Evolutionary conservation across 2,329 filamentous ascomycete species (phyloP).

Genomic region (Teratosphaeria zuluensis): DNA sequence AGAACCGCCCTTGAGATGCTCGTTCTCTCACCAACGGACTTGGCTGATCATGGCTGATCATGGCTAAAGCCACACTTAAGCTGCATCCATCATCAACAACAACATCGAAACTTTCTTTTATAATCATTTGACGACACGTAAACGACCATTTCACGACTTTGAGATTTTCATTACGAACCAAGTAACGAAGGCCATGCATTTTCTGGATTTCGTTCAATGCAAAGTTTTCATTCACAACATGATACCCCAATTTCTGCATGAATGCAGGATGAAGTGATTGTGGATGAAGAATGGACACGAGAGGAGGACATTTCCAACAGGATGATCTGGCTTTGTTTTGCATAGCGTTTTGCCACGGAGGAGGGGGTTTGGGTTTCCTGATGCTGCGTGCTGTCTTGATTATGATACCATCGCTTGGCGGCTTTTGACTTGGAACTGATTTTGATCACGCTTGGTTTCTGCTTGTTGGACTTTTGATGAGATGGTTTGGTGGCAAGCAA

Average conservation of each 20-base stretch:
- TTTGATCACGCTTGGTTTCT: background rate
- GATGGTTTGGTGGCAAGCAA: background rate
- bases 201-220: background rate
- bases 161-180: background rate
- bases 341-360: background rate
- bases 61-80: no score
- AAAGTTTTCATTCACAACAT: background rate
- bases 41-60: no score
- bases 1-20: slow-evolving; percentile 12
- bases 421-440: background rate
- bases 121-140: background rate
- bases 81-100: background rate
- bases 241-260: background rate
- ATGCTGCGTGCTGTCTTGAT: background rate
- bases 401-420: background rate
- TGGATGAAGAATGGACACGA: background rate
- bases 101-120: background rate
- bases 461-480: background rate
- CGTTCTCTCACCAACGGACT: no score
- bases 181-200: background rate
- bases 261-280: background rate
- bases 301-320: background rate
- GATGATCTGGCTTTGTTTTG: background rate
- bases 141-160: background rate
- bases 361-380: background rate